Conservation (phyloP, 148 eudicot species). For the Camellia lanceoleosa region DNA sequence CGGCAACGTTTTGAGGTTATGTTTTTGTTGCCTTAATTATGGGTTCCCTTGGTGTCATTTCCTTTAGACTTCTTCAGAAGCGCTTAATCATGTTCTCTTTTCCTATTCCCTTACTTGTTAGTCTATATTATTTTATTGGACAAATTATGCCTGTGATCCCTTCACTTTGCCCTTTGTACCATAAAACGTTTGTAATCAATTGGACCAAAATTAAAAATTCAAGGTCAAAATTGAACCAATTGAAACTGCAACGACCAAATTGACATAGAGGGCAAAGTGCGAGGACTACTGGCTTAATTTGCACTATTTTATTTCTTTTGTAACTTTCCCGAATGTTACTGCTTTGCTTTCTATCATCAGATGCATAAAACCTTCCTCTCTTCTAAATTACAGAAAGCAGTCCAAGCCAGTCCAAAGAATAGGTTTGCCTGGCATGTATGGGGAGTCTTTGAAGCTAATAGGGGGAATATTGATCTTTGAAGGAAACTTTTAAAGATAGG, state of each 20-base stretch:
- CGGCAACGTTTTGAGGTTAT: constrained; percentile 78
- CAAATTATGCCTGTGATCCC: no score
- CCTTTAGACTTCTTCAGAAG: no score
- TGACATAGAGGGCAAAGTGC: no score
- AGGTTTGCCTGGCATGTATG: constrained; percentile 99
- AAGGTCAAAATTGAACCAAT: no score
- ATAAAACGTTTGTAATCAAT: no score
- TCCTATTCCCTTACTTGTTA: no score
- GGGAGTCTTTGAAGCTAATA: constrained; percentile 86
- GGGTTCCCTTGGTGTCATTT: neutral
- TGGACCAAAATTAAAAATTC: no score
- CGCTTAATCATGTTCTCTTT: no score
- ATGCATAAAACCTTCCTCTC: neutral
- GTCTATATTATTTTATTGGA: no score
- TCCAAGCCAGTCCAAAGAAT: constrained; percentile 93
- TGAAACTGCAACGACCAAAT: no score
- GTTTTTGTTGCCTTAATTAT: neutral
- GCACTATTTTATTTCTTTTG: neutral
- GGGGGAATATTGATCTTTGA: constrained; percentile 56
- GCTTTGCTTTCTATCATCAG: neutral
- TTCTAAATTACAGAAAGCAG: constrained; percentile 61
- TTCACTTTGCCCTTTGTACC: no score
- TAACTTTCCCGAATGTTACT: neutral
- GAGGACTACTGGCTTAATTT: no score
- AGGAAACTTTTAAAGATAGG: constrained; percentile 84